Conservation (phyloP, 1,284 basidiomycete species). For the Ceratobasidium sp. region DNA sequence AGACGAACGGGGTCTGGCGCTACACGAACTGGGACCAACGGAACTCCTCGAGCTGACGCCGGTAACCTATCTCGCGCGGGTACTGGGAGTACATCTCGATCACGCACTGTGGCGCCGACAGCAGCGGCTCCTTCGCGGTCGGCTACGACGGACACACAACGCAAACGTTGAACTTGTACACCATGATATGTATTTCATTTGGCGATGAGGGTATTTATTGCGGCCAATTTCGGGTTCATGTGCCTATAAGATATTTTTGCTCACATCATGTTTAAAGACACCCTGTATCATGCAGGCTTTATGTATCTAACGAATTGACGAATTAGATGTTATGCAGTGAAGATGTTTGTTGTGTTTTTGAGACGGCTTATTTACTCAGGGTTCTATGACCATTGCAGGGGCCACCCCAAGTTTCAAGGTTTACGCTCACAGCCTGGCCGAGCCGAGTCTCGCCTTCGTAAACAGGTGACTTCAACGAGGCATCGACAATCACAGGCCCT, state of each 20-base stretch:
- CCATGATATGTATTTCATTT: conserved; percentile 9
- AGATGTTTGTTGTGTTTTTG: conserved; percentile 7
- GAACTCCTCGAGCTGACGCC: conserved; percentile 20
- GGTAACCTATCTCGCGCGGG: conserved; percentile 39
- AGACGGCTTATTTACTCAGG: conserved; percentile 23
- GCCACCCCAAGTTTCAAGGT: conserved; percentile 34
- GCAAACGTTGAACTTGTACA: conserved; percentile 35
- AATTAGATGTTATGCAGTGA: conserved; percentile 43
- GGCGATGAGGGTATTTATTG: conserved; percentile 38
- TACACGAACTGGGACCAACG: conserved; percentile 27
- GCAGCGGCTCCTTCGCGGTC: conserved; percentile 21
- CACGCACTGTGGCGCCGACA: conserved; percentile 15
- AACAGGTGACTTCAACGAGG: conserved; percentile 44
- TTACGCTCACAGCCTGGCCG: conserved; percentile 15
- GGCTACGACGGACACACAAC: conserved; percentile 34
- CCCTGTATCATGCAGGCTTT: conserved; percentile 21
- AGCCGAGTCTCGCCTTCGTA: conserved; percentile 20
- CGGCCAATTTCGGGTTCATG: conserved; percentile 11
- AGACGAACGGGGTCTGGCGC: conserved; percentile 35
- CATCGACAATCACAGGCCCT: neutral
- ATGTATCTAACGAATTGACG: conserved; percentile 45
- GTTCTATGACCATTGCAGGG: conserved; percentile 17
- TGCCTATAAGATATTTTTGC: conserved; percentile 38
- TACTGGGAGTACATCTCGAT: conserved; percentile 39
- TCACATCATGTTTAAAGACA: conserved; percentile 29